These are phyloP conservation scores for Collybia mongolica DNA, from an alignment of 768 basidiomycete species.

Conservation along the genomic window DNA sequence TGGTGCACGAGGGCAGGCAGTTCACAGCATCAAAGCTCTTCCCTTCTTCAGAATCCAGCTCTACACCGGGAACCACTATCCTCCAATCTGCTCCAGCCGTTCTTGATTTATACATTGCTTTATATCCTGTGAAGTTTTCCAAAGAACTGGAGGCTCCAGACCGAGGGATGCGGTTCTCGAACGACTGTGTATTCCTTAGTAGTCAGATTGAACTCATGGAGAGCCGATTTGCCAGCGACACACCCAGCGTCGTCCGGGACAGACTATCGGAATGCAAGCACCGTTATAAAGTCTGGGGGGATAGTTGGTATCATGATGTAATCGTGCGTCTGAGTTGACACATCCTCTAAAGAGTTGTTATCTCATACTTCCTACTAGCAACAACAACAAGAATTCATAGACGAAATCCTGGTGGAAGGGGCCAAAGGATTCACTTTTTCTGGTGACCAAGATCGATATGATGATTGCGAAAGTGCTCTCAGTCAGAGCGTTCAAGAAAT, in stretches of 20 bases:
- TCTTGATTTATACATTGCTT: constrained; percentile 76
- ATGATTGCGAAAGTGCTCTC: constrained; percentile 72
- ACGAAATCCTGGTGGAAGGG: constrained; percentile 45
- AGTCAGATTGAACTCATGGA: constrained; percentile 46
- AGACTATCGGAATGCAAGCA: constrained; percentile 51
- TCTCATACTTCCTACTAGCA: constrained; percentile 33
- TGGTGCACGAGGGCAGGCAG: constrained; percentile 65
- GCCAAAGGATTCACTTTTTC: constrained; percentile 70
- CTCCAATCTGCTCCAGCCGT: constrained; percentile 60
- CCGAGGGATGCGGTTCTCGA: constrained; percentile 71
- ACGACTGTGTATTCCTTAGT: constrained; percentile 74
- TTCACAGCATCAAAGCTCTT: constrained; percentile 60
- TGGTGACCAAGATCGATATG: constrained; percentile 70
- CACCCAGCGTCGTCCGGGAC: constrained; percentile 32
- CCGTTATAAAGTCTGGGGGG: constrained; percentile 53
- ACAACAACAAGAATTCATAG: constrained; percentile 41
- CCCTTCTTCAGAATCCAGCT: constrained; percentile 26
- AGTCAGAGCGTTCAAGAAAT: constrained; percentile 63
- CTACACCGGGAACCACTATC: constrained; percentile 52
- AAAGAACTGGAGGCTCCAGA: constrained; percentile 48
- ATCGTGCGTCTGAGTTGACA: constrained; percentile 48
- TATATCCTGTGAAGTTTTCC: constrained; percentile 67
- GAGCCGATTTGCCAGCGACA: constrained; percentile 16
- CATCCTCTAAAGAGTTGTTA: background rate
- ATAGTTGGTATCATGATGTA: constrained; percentile 70